Evolutionary conservation across 768 basidiomycete species (phyloP), one percentile per base, ranked within the genome.

Genomic region (Steccherinum ochraceum): DNA sequence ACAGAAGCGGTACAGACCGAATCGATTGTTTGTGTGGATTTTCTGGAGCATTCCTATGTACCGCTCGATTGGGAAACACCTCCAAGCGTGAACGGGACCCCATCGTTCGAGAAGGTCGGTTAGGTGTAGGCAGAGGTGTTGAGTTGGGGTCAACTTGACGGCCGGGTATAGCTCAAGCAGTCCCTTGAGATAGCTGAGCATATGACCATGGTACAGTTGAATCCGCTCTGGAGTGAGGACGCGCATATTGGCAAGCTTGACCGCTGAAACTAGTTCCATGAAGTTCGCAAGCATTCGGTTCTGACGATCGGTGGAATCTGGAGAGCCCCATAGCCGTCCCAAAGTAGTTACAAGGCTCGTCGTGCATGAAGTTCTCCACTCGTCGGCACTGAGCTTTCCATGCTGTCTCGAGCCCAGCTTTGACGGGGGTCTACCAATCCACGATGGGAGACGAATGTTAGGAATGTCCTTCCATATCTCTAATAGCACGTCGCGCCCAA

Each of bases 41-140:
- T 52, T 40, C 40, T 64, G 64, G 4, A 68, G 47, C 3, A 58
- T 46, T 12, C 53, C 48, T 44, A 67, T 69, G 30, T 62, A 64
- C 16, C 62, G 55, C 46, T 72, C 62, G 41, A 65, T 71, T 12
- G 61, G 59, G 26, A 58, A 59, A 5, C 59, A 55, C 52, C 63
- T 47, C 56, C 55, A 57, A 4, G 41, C 24, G 19, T 55, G 53
- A n/a, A 49, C 41, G 1, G 53, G 56, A 2, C 56, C 53, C 24
- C 51, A 56, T 12, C 42, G n/a, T 12, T n/a, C 3, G 2, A 77
- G 52, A 19, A 61, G 58, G 3, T 62, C 50, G 0, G 55, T 53
- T 20, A 73, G 54, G 56, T 77, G 75, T 16, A 78, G 55, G 0
- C 69, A 52, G 3, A 72, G 45, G 52, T 76, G 76, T 5, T 76